These are phyloP conservation scores for Drechslera avenae DNA, from an alignment of 2,329 filamentous ascomycete genomes.

Conservation along the genomic window DNA sequence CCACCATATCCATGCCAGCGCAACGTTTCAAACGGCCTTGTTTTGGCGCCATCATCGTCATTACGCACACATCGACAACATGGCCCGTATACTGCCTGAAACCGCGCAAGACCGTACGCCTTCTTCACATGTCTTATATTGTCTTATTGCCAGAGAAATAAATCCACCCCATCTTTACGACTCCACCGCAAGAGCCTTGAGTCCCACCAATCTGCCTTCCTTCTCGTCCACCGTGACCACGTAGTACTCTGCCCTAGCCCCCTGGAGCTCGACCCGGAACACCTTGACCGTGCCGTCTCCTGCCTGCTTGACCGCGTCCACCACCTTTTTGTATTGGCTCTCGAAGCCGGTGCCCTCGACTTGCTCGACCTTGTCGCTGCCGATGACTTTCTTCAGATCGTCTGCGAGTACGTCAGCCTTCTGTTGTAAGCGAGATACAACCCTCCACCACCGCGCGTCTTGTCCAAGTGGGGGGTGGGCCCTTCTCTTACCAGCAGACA, in stretches of 20 bases:
- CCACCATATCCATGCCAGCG: constrained; percentile 6
- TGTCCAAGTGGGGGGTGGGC: too few relatives aligned
- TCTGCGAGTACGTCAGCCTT: constrained; percentile 52
- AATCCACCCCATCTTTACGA: constrained; percentile 27
- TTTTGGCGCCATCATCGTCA: constrained; percentile 6
- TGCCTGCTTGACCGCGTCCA: constrained; percentile 72
- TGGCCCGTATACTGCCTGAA: constrained; percentile 2
- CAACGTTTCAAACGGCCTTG: constrained; percentile 12
- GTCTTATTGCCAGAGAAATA: not conserved
- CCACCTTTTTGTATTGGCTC: constrained; percentile 70
- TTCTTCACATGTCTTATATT: not conserved
- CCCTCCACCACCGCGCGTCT: not conserved
- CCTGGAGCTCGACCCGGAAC: constrained; percentile 69
- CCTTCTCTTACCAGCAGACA: constrained; percentile 60
- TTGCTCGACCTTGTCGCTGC: constrained; percentile 66
- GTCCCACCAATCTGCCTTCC: constrained; percentile 70
- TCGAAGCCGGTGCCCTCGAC: constrained; percentile 73
- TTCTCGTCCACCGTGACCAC: constrained; percentile 68
- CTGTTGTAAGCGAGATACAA: not conserved
- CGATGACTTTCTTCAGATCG: constrained; percentile 72
- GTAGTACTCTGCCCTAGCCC: constrained; percentile 77
- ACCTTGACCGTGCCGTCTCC: constrained; percentile 73
- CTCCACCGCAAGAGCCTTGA: constrained; percentile 80
- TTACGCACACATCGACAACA: too few relatives aligned
- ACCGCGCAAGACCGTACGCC: not conserved